Percentiles rank a stretch among this genome's conserved stretches.
Evolutionary conservation across 2,329 filamentous ascomycete genomes (phyloP).

Genomic region (Didymellaceae sp.): DNA sequence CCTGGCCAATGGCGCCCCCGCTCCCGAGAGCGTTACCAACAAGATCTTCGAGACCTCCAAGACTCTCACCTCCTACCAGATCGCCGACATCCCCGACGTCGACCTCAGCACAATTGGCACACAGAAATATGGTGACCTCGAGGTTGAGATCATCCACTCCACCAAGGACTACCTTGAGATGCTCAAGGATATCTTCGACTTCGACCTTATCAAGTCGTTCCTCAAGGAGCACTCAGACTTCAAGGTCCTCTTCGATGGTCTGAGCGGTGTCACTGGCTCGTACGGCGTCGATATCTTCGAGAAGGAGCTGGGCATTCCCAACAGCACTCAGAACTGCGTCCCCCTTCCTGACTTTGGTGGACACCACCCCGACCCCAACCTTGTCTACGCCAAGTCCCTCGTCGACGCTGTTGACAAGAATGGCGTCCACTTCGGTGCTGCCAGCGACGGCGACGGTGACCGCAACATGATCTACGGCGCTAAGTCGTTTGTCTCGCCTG

Average conservation of each 20-base stretch:
- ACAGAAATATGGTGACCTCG: slow-evolving; percentile 81
- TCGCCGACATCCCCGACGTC: slow-evolving; percentile 83
- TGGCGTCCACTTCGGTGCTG: slow-evolving; percentile 92
- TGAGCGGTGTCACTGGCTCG: slow-evolving; percentile 92
- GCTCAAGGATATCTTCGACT: slow-evolving; percentile 99
- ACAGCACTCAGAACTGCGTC: slow-evolving; percentile 87
- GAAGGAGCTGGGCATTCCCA: slow-evolving; percentile 84
- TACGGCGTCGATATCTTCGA: slow-evolving; percentile 96
- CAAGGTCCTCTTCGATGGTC: slow-evolving; percentile 94
- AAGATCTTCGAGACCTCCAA: slow-evolving; percentile 96
- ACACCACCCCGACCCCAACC: slow-evolving; percentile 96
- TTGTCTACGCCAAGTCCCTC: slow-evolving; percentile 93
- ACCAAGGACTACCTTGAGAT: slow-evolving; percentile 90
- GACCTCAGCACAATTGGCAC: slow-evolving; percentile 84
- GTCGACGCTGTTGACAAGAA: slow-evolving; percentile 93
- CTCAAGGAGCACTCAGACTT: slow-evolving; percentile 86
- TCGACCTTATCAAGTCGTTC: slow-evolving; percentile 93
- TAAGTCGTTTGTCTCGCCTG: slow-evolving; percentile 93
- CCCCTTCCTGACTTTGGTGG: slow-evolving; percentile 95
- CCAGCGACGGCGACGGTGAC: slow-evolving; percentile 95
- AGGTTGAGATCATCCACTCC: slow-evolving; percentile 95
- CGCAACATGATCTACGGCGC: slow-evolving; percentile 99
- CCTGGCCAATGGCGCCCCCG: slow-evolving; percentile 91
- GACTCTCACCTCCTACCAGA: slow-evolving; percentile 88
- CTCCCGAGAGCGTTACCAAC: slow-evolving; percentile 95